Conservation (phyloP, 352 stramenopile genomes). For the Phytopythium helicoides region DNA sequence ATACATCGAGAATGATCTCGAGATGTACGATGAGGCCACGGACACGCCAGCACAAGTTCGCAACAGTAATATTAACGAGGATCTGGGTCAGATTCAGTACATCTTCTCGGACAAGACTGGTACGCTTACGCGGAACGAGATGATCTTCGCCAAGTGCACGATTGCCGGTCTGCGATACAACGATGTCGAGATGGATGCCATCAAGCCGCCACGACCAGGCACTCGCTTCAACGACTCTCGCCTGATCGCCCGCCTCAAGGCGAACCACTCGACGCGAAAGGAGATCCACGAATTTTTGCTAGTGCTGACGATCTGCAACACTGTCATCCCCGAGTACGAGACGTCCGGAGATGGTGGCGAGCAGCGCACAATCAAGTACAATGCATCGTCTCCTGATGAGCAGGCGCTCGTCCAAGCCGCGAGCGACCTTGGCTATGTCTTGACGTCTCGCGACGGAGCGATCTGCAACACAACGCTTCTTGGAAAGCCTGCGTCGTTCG, state of each 20-base stretch:
- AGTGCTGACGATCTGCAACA: constrained; percentile 86
- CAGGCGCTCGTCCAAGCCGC: constrained; percentile 76
- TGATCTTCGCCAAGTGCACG: constrained; percentile 91
- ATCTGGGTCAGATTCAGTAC: constrained; percentile 89
- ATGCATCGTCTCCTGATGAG: constrained; percentile 83
- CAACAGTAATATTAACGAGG: constrained; percentile 89
- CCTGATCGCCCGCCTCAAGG: constrained; percentile 66
- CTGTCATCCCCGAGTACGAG: constrained; percentile 78
- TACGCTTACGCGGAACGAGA: constrained; percentile 86
- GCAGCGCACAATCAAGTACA: constrained; percentile 59
- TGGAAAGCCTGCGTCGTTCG: constrained; percentile 74
- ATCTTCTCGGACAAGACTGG: constrained; percentile 91
- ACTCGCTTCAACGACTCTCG: constrained; percentile 81
- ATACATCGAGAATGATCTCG: constrained; percentile 84
- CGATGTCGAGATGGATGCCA: constrained; percentile 65
- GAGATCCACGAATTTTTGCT: constrained; percentile 86
- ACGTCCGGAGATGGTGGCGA: constrained; percentile 19
- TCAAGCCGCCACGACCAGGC: constrained; percentile 40
- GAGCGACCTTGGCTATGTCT: constrained; percentile 70
- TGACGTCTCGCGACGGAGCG: constrained; percentile 58
- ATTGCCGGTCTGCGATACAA: constrained; percentile 92
- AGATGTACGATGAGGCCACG: constrained; percentile 75
- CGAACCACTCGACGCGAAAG: constrained; percentile 79
- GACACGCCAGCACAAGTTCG: constrained; percentile 80
- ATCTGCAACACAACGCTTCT: constrained; percentile 72